phyloP scores from a whole-genome alignment of 495 filamentous ascomycete species.

The Aspergillus kassunensis region DNA sequence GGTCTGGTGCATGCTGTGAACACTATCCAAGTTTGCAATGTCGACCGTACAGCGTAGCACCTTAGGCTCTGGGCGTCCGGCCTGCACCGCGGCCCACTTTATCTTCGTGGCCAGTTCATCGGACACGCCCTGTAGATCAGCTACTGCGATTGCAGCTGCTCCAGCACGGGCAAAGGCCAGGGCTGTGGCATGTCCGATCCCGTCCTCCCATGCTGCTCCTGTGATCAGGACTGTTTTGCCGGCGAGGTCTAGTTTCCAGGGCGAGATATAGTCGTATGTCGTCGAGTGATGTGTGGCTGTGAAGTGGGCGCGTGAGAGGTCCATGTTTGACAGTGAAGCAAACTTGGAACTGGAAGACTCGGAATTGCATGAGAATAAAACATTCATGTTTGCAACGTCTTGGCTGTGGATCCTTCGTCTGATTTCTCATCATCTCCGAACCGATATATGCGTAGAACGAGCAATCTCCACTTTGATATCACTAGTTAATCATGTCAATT shows the following conservation, averaged over 20 bases:
- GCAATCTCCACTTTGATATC: no score
- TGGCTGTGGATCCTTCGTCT: no score
- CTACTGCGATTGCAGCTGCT: constrained; percentile 40
- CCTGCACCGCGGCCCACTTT: constrained; percentile 29
- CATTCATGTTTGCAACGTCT: no score
- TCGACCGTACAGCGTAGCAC: constrained; percentile 42
- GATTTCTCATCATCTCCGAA: no score
- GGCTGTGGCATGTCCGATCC: constrained; percentile 43
- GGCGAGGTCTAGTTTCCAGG: constrained; percentile 21
- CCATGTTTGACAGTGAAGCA: no score
- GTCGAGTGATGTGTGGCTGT: no score
- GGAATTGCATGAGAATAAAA: no score
- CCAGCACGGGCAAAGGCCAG: constrained; percentile 46
- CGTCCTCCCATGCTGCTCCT: constrained; percentile 48
- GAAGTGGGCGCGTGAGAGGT: no score
- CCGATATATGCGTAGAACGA: no score
- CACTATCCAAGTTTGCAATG: constrained; percentile 33
- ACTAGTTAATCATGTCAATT: no score
- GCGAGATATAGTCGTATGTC: not conserved
- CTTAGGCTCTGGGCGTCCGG: constrained; percentile 32
- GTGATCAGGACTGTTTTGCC: constrained; percentile 46
- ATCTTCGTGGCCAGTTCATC: constrained; percentile 33
- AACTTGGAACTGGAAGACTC: no score
- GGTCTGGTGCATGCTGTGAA: constrained; percentile 26
- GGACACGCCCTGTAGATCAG: constrained; percentile 39